Evolutionary conservation across 306 rosid genomes (phyloP).

Genomic region (Purshia tridentata): DNA sequence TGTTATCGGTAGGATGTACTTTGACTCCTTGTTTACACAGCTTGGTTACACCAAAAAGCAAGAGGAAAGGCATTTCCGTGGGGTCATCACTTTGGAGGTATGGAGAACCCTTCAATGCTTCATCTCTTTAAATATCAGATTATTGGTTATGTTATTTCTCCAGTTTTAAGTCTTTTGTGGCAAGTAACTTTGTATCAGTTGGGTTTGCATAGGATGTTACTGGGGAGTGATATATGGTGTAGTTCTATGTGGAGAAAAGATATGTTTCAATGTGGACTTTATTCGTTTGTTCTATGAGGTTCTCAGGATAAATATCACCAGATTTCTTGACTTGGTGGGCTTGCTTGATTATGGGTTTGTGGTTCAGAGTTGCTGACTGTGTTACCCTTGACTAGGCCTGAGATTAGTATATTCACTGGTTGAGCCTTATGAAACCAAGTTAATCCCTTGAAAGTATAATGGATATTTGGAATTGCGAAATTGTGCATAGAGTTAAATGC

Average conservation of each 20-base stretch:
- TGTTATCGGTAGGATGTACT: slow-evolving; percentile 7
- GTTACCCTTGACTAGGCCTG: background rate
- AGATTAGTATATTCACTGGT: background rate
- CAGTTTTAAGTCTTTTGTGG: background rate
- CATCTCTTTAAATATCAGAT: background rate
- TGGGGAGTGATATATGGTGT: background rate
- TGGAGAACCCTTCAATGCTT: slow-evolving; percentile 11
- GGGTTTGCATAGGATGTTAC: slow-evolving; percentile 4
- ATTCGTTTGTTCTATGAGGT: background rate
- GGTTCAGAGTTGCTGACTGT: background rate
- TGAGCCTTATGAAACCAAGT: background rate
- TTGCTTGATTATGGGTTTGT: background rate
- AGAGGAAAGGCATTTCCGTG: slow-evolving; percentile 88
- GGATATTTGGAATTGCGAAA: background rate
- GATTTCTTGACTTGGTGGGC: background rate
- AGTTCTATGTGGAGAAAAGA: background rate
- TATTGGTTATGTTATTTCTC: background rate
- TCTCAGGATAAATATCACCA: background rate
- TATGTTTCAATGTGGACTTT: background rate
- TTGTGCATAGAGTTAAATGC: background rate
- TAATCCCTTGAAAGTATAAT: background rate
- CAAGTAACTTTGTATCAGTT: background rate
- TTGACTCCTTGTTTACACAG: slow-evolving; percentile 41
- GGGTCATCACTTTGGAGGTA: slow-evolving; percentile 95
- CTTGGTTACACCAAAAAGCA: slow-evolving; percentile 97